Base-by-base conservation (phyloP, 768 basidiomycete genomes). In the Lentinula edodes region DNA sequence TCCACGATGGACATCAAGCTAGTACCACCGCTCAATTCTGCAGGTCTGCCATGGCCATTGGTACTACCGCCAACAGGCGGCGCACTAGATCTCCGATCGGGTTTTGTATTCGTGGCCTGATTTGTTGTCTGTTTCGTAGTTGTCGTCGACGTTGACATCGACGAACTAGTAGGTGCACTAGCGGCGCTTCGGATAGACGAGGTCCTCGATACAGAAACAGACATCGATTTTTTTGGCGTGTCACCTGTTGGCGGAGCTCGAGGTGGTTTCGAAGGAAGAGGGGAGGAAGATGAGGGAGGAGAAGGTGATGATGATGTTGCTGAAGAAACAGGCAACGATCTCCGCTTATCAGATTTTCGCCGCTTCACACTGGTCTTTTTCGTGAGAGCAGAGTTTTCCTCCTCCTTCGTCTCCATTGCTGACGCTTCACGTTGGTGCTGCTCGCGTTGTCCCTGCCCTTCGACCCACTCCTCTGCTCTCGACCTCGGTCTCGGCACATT, bases 1-100 rank as follows among this genome's bases (percentile, higher is more conserved):
- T 89, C 87, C 8, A 90, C 84, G 64, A 90, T 84, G 66, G 82
- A 84, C 86, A 90, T 85, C 68, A 89, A 71, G 46, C 81, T 87
- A 43, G 66, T 66, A 18, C 62, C 68, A 2, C 64, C 58, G 39
- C 65, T 66, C 7, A 48, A 64, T 5, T 41, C 9, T 32, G 54
- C 6, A 6, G 7, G 7, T 9, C 18, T n/a, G 4, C 50, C 60
- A 20, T 41, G 34, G 0, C 61, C 54, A 10, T 63, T 60, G 8
- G 43, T 58, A 43, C 52, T 54, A 5, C 67, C 63, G 13, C 6
- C 45, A 10, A 10, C 9, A 13, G 48, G 32, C 50, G 71, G 70
- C 50, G 66, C 62, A 23, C 66, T 69, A 8, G 64, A 52, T 15
- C 65, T 55, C 34, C 65, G 57, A 42, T 67, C 65, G 23, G 63